Percentiles rank a stretch among this genome's conserved stretches.
Evolutionary conservation across 2,329 filamentous ascomycete species (phyloP).

Genomic region (Tolypocladium guangdongense): DNA sequence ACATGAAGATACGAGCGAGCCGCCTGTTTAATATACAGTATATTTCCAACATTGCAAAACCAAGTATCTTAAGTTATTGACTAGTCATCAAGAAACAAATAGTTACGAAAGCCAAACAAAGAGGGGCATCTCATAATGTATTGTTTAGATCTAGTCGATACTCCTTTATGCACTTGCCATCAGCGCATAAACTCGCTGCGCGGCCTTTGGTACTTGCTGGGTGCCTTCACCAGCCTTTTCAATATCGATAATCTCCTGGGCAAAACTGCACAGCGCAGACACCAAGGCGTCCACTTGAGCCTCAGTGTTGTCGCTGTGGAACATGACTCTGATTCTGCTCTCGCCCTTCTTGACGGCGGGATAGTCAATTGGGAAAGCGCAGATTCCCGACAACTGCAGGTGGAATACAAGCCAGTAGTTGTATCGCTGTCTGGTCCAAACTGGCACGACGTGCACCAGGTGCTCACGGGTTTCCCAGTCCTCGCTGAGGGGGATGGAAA

Average conservation of each 20-base stretch:
- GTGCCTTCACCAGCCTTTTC: neutral
- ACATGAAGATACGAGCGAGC: too few relatives aligned
- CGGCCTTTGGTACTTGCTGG: too few relatives aligned
- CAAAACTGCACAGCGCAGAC: slow-evolving; percentile 3
- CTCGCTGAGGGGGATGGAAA: slow-evolving; percentile 16
- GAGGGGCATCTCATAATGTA: too few relatives aligned
- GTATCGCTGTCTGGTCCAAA: slow-evolving; percentile 14
- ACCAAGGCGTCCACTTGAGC: slow-evolving; percentile 16
- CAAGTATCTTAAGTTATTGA: too few relatives aligned
- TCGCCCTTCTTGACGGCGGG: slow-evolving; percentile 28
- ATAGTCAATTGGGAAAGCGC: slow-evolving; percentile 19
- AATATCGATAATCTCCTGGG: slow-evolving; percentile 7
- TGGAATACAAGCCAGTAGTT: slow-evolving; percentile 14
- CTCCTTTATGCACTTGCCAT: too few relatives aligned
- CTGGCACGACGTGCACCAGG: slow-evolving; percentile 17
- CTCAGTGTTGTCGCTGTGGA: slow-evolving; percentile 29
- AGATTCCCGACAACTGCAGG: slow-evolving; percentile 8
- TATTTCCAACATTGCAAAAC: too few relatives aligned
- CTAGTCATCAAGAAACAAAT: too few relatives aligned
- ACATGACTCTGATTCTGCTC: slow-evolving; percentile 24
- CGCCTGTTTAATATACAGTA: too few relatives aligned
- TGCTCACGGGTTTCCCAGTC: slow-evolving; percentile 13
- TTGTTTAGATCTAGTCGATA: too few relatives aligned
- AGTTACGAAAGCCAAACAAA: too few relatives aligned
- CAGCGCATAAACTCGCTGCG: too few relatives aligned